A percentile compares a stretch with the other conserved stretches of the same genome.
These are phyloP conservation scores for Domatiomyces globalis DNA, from an alignment of 2,329 filamentous ascomycete genomes.

Conservation along the genomic window DNA sequence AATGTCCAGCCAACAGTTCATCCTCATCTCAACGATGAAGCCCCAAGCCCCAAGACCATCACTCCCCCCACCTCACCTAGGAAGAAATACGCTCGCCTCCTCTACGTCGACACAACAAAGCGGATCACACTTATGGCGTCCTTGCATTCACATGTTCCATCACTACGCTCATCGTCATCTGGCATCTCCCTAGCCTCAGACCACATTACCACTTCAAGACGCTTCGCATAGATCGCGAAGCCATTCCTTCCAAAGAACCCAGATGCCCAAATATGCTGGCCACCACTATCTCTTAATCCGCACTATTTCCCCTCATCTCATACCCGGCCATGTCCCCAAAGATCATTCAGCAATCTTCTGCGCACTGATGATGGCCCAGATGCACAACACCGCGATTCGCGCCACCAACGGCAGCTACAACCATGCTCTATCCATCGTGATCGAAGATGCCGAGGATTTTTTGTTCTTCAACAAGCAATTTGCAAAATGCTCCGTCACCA, in stretches of 20 bases:
- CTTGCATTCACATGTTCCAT: conserved; percentile 55
- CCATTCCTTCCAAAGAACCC: conserved; percentile 1
- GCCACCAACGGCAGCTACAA: conserved; percentile 17
- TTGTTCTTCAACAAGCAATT: conserved; percentile 17
- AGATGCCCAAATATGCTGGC: conserved; percentile 10
- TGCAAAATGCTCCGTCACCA: conserved; percentile 15
- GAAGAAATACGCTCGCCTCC: conserved; percentile 8
- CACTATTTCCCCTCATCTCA: conserved; percentile 8
- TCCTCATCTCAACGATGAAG: neutral
- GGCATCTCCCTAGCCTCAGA: conserved; percentile 2
- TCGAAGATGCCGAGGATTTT: conserved; percentile 13
- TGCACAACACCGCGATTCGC: conserved; percentile 17
- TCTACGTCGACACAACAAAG: conserved; percentile 10
- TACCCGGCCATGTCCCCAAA: conserved; percentile 6
- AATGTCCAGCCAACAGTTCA: neutral
- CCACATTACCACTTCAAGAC: neutral
- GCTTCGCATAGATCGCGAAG: neutral
- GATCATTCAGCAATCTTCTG: conserved; percentile 10
- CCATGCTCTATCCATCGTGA: conserved; percentile 5
- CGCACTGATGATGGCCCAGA: conserved; percentile 16
- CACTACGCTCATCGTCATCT: conserved; percentile 44
- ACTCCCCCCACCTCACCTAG: neutral
- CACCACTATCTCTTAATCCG: conserved; percentile 17
- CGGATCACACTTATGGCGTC: conserved; percentile 7
- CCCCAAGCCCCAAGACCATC: neutral